phyloP scores from a whole-genome alignment of 139 green algal species.

The Chlorella sorokiniana region DNA sequence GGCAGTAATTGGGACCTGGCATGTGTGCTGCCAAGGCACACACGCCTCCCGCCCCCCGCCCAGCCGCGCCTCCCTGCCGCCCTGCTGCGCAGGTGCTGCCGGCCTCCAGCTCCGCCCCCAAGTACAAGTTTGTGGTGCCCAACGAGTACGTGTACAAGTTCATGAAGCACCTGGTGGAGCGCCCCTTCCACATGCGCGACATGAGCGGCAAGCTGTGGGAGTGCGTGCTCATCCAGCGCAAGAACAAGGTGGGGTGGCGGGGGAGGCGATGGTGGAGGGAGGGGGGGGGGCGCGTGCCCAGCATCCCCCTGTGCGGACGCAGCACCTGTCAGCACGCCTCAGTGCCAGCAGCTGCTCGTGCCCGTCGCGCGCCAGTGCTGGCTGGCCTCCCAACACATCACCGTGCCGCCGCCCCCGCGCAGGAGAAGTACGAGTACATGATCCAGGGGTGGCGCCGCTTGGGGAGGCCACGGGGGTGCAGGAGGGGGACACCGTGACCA shows the following conservation, averaged over 20 bases:
- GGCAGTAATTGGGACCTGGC: no score
- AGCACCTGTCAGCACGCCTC: no score
- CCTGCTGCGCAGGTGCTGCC: constrained; percentile 40
- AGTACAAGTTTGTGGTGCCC: constrained; percentile 52
- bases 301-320: no score
- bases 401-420: neutral
- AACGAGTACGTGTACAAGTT: constrained; percentile 51
- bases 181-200: constrained; percentile 40
- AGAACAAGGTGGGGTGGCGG: constrained; percentile 38
- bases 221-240: constrained; percentile 42
- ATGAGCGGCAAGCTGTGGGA: constrained; percentile 24
- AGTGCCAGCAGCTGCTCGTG: no score
- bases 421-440: constrained; percentile 58
- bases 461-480: constrained; percentile 25
- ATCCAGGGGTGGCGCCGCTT: constrained; percentile 39
- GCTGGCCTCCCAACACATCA: no score
- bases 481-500: constrained; percentile 38
- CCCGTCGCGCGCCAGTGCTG: no score
- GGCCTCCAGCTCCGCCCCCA: constrained; percentile 30
- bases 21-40: neutral
- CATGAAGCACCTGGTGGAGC: constrained; percentile 50
- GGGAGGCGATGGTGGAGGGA: no score
- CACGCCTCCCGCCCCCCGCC: no score
- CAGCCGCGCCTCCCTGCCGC: neutral
- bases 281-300: no score